Conservation (phyloP, 176 grass and related monocot species). For the Pharus latifolius region DNA sequence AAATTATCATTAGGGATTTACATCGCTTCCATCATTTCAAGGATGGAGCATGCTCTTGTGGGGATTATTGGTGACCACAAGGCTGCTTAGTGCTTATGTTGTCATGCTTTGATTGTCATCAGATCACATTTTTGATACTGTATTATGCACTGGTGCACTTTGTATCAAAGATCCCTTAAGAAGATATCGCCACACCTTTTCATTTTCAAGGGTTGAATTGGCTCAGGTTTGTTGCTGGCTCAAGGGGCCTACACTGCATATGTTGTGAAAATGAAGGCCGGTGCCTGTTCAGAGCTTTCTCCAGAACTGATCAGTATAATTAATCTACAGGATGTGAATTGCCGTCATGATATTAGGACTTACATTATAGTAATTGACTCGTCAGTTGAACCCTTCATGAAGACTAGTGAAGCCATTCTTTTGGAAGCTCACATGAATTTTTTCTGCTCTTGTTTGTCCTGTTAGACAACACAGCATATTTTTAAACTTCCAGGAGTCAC, state of each 20-base stretch:
- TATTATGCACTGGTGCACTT: background rate
- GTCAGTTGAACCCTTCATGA: background rate
- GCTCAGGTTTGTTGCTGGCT: background rate
- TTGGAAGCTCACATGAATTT: background rate
- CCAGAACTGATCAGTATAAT: background rate
- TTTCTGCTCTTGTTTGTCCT: background rate
- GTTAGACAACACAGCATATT: background rate
- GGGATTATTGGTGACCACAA: slow-evolving; percentile 68
- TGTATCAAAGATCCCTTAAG: background rate
- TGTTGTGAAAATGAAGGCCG: background rate
- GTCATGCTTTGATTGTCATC: background rate
- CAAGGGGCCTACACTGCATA: background rate
- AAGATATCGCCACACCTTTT: background rate
- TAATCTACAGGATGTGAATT: background rate
- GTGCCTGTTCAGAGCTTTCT: background rate
- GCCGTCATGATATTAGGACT: background rate
- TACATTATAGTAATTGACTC: background rate
- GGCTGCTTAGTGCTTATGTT: background rate
- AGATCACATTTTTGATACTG: background rate
- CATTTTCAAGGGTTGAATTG: background rate
- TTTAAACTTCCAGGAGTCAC: background rate
- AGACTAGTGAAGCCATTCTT: background rate
- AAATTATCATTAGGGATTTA: slow-evolving; percentile 75
- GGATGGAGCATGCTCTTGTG: slow-evolving; percentile 70
- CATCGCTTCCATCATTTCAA: slow-evolving; percentile 88